Conservation (phyloP, 495 filamentous ascomycete species). For the Chaetomium tenue region DNA sequence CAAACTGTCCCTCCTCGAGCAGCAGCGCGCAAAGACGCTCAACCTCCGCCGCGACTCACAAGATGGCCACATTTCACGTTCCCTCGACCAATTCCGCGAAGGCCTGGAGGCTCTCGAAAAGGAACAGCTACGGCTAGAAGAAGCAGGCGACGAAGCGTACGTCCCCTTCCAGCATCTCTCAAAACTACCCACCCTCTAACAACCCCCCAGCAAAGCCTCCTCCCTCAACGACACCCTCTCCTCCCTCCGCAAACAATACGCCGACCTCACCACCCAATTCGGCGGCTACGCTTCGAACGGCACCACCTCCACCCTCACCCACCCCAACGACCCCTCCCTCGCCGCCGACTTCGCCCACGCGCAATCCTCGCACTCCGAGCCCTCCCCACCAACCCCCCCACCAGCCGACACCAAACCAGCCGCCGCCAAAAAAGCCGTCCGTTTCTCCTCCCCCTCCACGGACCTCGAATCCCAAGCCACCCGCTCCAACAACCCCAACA, state of each 20-base stretch:
- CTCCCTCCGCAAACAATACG: slow-evolving; percentile 57
- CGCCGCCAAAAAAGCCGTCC: slow-evolving; percentile 69
- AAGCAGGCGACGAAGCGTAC: slow-evolving; percentile 58
- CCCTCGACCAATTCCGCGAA: slow-evolving; percentile 78
- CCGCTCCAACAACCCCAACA: slow-evolving; percentile 28
- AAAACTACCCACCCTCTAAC: slow-evolving; percentile 4
- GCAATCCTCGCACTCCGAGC: slow-evolving; percentile 42
- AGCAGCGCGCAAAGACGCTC: slow-evolving; percentile 85
- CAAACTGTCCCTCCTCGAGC: slow-evolving; percentile 77
- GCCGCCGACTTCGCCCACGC: slow-evolving; percentile 66
- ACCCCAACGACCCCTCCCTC: slow-evolving; percentile 67
- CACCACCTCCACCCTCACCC: slow-evolving; percentile 50
- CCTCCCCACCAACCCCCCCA: slow-evolving; percentile 35
- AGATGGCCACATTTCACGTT: slow-evolving; percentile 85
- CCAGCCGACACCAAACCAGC: slow-evolving; percentile 36
- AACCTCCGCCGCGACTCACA: slow-evolving; percentile 75
- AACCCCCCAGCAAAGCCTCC: slow-evolving; percentile 42
- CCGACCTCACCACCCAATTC: slow-evolving; percentile 59
- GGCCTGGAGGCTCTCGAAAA: slow-evolving; percentile 74
- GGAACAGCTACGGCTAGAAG: slow-evolving; percentile 61
- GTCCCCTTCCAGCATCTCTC: slow-evolving; percentile 17
- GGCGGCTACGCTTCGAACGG: slow-evolving; percentile 56
- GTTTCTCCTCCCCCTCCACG: slow-evolving; percentile 59
- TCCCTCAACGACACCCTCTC: slow-evolving; percentile 50
- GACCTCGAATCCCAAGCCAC: slow-evolving; percentile 45